These are phyloP conservation scores for Aspergillus neotritici DNA, from an alignment of 2,329 filamentous ascomycete species.

Conservation along the genomic window DNA sequence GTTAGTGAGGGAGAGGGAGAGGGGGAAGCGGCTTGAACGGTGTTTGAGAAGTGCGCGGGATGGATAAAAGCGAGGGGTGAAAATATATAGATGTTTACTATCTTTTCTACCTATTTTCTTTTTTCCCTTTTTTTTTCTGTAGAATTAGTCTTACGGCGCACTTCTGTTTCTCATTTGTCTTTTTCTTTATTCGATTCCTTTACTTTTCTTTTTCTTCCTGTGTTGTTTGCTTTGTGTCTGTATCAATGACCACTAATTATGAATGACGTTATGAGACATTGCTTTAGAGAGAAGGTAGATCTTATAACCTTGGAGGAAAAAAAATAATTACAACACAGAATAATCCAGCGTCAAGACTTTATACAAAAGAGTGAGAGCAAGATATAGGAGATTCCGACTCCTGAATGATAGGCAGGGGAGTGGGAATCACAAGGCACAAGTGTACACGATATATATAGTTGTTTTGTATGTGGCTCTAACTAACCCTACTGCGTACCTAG, in stretches of 20 bases:
- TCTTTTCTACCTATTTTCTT: conserved; percentile 1
- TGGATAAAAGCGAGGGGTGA: conserved; percentile 16
- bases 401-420: too few species aligned
- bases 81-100: conserved; percentile 11
- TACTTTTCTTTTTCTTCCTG: conserved; percentile 4
- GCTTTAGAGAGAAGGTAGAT: too few species aligned
- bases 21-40: conserved; percentile 72
- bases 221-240: not conserved
- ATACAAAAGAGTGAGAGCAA: not conserved
- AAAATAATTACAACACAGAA: not conserved
- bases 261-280: conserved; percentile 1
- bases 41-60: conserved; percentile 60
- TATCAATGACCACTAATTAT: not conserved
- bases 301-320: too few species aligned
- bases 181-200: not conserved
- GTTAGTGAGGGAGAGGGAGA: conserved; percentile 72
- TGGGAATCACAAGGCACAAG: too few species aligned
- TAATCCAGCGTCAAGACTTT: too few species aligned
- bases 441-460: too few species aligned
- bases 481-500: too few species aligned
- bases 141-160: not conserved
- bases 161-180: not conserved
- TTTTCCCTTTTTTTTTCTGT: conserved; percentile 5
- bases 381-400: not conserved
- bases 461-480: too few species aligned